Conservation (phyloP, 139 green algal genomes). For the Desmodesmus armatus region DNA sequence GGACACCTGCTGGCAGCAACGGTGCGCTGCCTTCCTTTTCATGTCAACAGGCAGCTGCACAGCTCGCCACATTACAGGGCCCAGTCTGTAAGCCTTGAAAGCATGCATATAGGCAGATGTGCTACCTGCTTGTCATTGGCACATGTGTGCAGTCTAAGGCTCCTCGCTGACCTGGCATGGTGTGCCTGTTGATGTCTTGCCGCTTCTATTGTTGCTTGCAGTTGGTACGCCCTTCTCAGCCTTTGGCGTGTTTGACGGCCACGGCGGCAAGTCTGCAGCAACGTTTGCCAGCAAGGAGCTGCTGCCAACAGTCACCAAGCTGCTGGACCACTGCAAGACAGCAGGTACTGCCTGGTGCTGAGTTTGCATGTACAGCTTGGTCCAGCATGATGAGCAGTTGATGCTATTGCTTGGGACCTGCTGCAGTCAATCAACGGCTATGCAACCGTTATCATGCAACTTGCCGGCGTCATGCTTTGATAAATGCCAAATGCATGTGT, state of each 20-base stretch:
- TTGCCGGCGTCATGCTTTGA: no score
- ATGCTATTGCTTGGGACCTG: no score
- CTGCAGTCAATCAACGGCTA: no score
- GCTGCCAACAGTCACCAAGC: conserved; percentile 47
- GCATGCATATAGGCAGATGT: no score
- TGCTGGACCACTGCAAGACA: conserved; percentile 47
- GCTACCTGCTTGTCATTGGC: no score
- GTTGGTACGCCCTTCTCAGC: conserved; percentile 51
- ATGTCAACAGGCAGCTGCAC: not conserved
- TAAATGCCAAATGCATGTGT: no score
- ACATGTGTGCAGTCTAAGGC: not conserved
- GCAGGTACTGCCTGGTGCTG: conserved; percentile 18
- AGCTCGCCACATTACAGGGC: not conserved
- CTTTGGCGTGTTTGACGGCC: conserved; percentile 70
- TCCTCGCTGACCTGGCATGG: not conserved
- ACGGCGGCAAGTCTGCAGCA: conserved; percentile 58
- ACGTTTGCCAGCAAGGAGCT: conserved; percentile 57
- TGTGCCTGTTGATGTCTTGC: not conserved
- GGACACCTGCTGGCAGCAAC: conserved; percentile 30
- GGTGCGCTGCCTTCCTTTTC: no score
- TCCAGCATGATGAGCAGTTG: no score
- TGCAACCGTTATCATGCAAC: no score
- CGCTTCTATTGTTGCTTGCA: not conserved
- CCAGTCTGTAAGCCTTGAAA: not conserved
- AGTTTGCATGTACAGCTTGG: not conserved